Percentiles rank a stretch among this genome's conserved stretches.
These are phyloP conservation scores for Helichrysum umbraculigerum DNA, from an alignment of 129 eudicot genomes.

Conservation along the genomic window DNA sequence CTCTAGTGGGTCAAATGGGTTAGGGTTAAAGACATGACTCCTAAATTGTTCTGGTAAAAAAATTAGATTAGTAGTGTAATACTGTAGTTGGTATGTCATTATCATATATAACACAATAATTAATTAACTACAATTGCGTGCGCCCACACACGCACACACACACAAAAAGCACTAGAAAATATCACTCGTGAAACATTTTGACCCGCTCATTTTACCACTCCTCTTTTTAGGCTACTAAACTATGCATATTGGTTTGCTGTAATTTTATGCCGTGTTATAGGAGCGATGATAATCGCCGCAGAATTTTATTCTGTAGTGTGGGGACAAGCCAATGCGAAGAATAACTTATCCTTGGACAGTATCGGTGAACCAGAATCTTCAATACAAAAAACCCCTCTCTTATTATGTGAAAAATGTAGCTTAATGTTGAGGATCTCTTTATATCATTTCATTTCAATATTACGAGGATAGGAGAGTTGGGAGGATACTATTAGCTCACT, in stretches of 20 bases:
- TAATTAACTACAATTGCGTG: neutral
- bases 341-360: neutral
- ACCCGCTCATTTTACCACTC: neutral
- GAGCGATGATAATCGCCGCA: conserved; percentile 44
- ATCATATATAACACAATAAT: neutral
- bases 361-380: neutral
- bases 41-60: neutral
- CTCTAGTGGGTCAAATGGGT: neutral
- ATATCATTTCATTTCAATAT: neutral
- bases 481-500: neutral
- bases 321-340: conserved; percentile 48
- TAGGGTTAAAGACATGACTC: too few relatives aligned
- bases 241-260: conserved; percentile 7
- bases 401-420: neutral
- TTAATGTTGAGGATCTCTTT: neutral
- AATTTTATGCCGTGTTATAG: conserved; percentile 48
- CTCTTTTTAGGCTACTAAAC: neutral
- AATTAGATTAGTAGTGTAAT: neutral
- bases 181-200: neutral
- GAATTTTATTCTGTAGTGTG: conserved; percentile 69
- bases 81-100: neutral
- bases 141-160: too few relatives aligned
- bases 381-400: neutral
- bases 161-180: neutral
- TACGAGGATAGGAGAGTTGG: neutral